Evolutionary conservation across 78 protist species (phyloP).

Genomic region (Dictyostelium purpureum): DNA sequence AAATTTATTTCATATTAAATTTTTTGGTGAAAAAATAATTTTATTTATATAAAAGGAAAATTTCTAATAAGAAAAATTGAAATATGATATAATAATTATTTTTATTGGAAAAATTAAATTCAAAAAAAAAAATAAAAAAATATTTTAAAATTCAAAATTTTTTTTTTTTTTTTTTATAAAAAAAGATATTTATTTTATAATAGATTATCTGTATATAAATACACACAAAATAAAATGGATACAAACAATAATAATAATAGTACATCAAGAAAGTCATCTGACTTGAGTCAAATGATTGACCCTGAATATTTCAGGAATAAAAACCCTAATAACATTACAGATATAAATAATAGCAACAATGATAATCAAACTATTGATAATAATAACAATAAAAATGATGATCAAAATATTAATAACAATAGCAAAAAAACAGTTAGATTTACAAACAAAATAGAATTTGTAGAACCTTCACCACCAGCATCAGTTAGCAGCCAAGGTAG

Average conservation of each 20-base stretch:
- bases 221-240: neutral
- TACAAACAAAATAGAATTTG: neutral
- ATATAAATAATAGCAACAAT: neutral
- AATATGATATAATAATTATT: too few relatives aligned
- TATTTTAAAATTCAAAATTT: neutral
- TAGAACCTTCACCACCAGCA: conserved; percentile 22
- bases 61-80: too few relatives aligned
- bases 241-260: neutral
- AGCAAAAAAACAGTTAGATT: conserved; percentile 2
- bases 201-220: too few relatives aligned
- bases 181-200: too few relatives aligned
- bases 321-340: neutral
- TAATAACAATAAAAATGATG: neutral
- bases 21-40: too few relatives aligned
- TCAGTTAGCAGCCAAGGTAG: neutral
- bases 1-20: too few relatives aligned
- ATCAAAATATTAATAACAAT: neutral
- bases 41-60: too few relatives aligned
- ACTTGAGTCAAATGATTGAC: conserved; percentile 9
- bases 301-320: conserved; percentile 25
- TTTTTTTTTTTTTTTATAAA: too few relatives aligned
- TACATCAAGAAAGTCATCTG: neutral
- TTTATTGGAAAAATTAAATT: too few relatives aligned
- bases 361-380: neutral
- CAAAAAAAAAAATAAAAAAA: too few relatives aligned